Evolutionary conservation across 371 early-diverging fungal genomes (phyloP), one percentile per base, ranked within the genome.

Genomic region (Actinomucor elegans): DNA sequence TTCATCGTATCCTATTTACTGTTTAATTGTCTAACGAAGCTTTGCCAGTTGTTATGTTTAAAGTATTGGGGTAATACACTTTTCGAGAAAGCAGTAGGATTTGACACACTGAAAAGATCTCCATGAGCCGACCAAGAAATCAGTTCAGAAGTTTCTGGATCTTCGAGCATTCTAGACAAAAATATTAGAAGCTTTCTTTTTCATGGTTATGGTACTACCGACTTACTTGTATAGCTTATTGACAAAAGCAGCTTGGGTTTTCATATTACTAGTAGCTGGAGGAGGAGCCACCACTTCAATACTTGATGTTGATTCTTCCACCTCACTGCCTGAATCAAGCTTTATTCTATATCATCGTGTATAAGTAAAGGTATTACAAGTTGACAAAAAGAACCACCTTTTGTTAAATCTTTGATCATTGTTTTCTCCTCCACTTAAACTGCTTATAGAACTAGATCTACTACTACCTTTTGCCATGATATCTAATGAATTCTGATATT

Each of bases 1-100:
- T n/a, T n/a, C n/a, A n/a, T n/a, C n/a, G n/a, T n/a, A n/a, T n/a
- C n/a, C n/a, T n/a, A n/a, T 31, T 37, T 71, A 77, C 77, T 90
- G 67, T 94, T 94, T 10, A 93, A 73, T 69, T 93, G 94, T 33
- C 93, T 78, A 10, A 93, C 88, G 77, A 94, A 94, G 42, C 86
- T 87, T 48, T 86, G 85, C 76, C 89, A 86, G 61, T 94, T 93
- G 60, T 84, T 89, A 73, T 94, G 92, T 62, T 91, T 93, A 67
- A 92, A 94, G 66, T 89, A 86, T 45, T 80, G 85, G 9, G 91
- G 89, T 40, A 96, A 55, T 0, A 80, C 75, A 3, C 59, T 55
- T 43, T 76, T 80, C 27, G 78, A 75, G 32, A 80, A 80, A n/a
- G 66, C 51, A 0, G 84, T 84, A 5, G 83, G 80, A 49, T 84